These are phyloP conservation scores for Akanthomyces dipterigenus DNA, from an alignment of 2,329 filamentous ascomycete species.

Conservation along the genomic window DNA sequence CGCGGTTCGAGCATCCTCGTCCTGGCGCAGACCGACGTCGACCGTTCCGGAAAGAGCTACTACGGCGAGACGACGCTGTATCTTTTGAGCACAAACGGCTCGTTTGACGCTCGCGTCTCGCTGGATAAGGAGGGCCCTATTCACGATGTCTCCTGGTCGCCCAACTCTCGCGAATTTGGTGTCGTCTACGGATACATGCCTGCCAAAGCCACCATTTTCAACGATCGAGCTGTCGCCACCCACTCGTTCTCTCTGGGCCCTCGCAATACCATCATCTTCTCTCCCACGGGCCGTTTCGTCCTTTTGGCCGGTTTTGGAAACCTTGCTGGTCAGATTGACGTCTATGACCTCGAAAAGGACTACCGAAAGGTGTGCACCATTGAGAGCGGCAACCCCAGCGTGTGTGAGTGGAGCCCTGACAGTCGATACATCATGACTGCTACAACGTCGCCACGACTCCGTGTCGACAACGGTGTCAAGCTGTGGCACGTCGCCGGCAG, in stretches of 20 bases:
- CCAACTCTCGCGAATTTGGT: conserved; percentile 94
- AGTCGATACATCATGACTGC: conserved; percentile 93
- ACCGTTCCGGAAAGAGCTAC: conserved; percentile 98
- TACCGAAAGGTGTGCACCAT: conserved; percentile 89
- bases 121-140: conserved; percentile 97
- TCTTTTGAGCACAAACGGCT: conserved; percentile 82
- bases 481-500: conserved; percentile 87
- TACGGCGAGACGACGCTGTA: conserved; percentile 98
- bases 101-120: conserved; percentile 85
- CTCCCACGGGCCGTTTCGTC: conserved; percentile 86
- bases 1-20: conserved; percentile 87
- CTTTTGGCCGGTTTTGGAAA: conserved; percentile 96
- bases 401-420: conserved; percentile 96
- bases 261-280: conserved; percentile 92
- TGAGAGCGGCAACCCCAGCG: conserved; percentile 89
- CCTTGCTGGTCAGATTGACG: conserved; percentile 92
- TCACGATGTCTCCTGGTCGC: conserved; percentile 97
- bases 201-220: conserved; percentile 98
- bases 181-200: conserved; percentile 98
- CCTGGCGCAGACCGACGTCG: conserved; percentile 93
- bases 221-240: conserved; percentile 72
- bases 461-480: conserved; percentile 93
- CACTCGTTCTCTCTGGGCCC: conserved; percentile 83
- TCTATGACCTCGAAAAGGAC: conserved; percentile 93
- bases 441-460: conserved; percentile 90